Base-by-base conservation (phyloP, 441 rosid genomes). In the Bruguiera hainesii region DNA sequence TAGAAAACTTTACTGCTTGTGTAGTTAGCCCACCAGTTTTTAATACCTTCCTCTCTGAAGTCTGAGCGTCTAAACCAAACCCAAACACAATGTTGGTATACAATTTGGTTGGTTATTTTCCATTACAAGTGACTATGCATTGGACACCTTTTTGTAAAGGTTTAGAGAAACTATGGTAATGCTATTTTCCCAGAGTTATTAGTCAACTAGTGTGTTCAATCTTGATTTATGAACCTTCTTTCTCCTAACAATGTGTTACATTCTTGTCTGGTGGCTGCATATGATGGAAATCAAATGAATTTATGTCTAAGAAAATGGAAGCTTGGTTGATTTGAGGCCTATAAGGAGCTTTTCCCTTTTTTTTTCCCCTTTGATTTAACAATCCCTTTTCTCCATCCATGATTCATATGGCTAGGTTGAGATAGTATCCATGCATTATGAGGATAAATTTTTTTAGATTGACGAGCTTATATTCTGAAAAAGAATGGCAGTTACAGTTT, bases 401-500 rank as follows among this genome's bases (percentile, higher is more conserved):
- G 5, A 58, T 39, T 56, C 30, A 26, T 67, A 46, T 20, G 46
- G 73, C 16, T 18, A 35, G 26, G 26, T 23, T 33, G 7, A 26
- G 49, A 33, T 15, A 21, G 28, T 21, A 25, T 25, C 31, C 35
- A 11, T 23, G 18, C 50, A 52, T 52, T 30, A 55, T 55, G 15
- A 61, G 56, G 28, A 20, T 6, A 9, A 20, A 10, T 21, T 21
- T 53, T 21, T 21, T 6, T 19, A 20, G 16, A 33, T 61, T 61
- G 28, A 21, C 7, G 15, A 39, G 48, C 50, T 61, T 31, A 33
- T 18, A 2, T 30, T 6, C 49, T 20, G 21, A n/a, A 31, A 53
- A 53, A 16, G 39, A 28, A 61, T 70, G 37, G 19, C 10, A 3
- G 20, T 19, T 30, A 51, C 8, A 65, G 62, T 66, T 65, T 62